These are phyloP conservation scores for Aureobasidium sp. DNA, from an alignment of 2,329 filamentous ascomycete genomes.

Conservation along the genomic window DNA sequence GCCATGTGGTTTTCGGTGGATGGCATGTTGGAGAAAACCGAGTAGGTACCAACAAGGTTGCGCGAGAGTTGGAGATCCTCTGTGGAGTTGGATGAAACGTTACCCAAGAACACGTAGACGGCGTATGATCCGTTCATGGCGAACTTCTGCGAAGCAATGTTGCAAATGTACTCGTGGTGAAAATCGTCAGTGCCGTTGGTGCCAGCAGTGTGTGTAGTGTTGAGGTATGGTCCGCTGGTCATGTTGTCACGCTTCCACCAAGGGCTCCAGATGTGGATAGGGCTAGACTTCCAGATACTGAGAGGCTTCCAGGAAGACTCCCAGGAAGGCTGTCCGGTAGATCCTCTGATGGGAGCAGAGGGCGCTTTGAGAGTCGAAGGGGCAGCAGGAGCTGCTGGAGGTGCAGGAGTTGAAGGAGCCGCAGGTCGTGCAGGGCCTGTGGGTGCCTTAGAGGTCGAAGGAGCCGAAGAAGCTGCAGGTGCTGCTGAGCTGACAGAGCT, in stretches of 20 bases:
- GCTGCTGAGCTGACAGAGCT: not conserved
- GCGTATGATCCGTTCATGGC: conserved; percentile 54
- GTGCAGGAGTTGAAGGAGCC: not conserved
- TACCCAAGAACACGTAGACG: conserved; percentile 61
- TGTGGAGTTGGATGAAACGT: conserved; percentile 35
- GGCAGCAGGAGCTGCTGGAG: not conserved
- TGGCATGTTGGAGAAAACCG: conserved; percentile 33
- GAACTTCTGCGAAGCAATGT: conserved; percentile 54
- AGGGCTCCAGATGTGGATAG: not conserved
- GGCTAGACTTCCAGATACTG: not conserved
- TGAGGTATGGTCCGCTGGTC: not conserved
- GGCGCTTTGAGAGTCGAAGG: not conserved
- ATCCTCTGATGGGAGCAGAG: not conserved
- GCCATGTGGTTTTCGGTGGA: conserved; percentile 17
- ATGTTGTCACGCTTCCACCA: conserved; percentile 12
- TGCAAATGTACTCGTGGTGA: conserved; percentile 56
- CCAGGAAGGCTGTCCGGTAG: not conserved
- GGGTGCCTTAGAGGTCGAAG: not conserved
- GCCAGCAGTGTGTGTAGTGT: not conserved
- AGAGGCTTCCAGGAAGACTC: not conserved
- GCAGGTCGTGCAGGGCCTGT: not conserved
- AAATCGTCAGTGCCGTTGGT: not conserved
- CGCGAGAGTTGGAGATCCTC: conserved; percentile 27
- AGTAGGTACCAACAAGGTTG: conserved; percentile 55
- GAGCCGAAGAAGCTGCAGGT: not conserved